phyloP scores from a whole-genome alignment of 805 yeast genomes.

The Helenozyma rhizophorensis region DNA sequence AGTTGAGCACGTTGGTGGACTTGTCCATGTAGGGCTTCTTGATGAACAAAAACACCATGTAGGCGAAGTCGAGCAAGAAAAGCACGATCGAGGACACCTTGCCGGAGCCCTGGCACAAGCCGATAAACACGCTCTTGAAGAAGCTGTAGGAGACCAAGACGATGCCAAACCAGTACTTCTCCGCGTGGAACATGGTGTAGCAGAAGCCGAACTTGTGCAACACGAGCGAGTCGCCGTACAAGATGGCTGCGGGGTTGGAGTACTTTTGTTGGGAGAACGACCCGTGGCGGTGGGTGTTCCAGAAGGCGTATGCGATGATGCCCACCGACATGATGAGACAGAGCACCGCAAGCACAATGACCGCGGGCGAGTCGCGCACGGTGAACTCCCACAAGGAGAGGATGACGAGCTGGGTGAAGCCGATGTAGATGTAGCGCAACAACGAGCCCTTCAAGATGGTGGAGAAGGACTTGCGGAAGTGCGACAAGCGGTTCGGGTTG shows the following conservation, averaged over 20 bases:
- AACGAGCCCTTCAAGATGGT: conserved; percentile 71
- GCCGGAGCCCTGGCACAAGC: conserved; percentile 76
- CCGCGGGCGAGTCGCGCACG: conserved; percentile 79
- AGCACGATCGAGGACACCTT: conserved; percentile 74
- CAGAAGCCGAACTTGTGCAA: conserved; percentile 82
- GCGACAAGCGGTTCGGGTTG: conserved; percentile 42
- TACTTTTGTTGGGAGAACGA: conserved; percentile 51
- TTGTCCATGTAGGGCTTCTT: conserved; percentile 76
- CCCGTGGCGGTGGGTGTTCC: conserved; percentile 62
- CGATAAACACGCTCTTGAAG: conserved; percentile 67
- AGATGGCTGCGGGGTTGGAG: conserved; percentile 80
- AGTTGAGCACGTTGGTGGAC: conserved; percentile 74
- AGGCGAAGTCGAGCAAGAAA: conserved; percentile 71
- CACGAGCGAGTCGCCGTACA: conserved; percentile 72
- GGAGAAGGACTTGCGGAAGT: conserved; percentile 54
- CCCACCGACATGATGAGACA: conserved; percentile 60
- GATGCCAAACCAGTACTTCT: conserved; percentile 77
- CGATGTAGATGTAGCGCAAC: conserved; percentile 75
- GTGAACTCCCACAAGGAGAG: conserved; percentile 87
- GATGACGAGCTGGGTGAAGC: conserved; percentile 75
- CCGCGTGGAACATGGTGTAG: conserved; percentile 84
- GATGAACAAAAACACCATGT: conserved; percentile 58
- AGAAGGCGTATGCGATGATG: conserved; percentile 61
- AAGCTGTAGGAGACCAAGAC: conserved; percentile 58
- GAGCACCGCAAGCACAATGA: conserved; percentile 73